Percentiles rank a stretch among this genome's conserved stretches.
Conservation (phyloP, 139 green algal genomes). For the Axilococcus clingmanii region DNA sequence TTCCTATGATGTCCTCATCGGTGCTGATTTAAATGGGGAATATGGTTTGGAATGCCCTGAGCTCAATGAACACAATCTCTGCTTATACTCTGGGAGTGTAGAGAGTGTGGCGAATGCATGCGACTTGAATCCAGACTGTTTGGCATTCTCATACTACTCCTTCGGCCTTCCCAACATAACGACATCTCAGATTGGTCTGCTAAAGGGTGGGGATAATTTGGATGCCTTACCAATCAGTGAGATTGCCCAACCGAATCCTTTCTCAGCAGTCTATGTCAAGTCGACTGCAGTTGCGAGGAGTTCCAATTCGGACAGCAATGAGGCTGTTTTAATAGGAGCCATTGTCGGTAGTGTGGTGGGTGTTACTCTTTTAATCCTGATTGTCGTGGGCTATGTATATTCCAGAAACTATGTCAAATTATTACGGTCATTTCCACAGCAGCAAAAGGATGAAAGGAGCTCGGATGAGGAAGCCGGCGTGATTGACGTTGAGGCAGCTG, state of each 20-base stretch:
- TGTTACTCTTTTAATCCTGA: neutral
- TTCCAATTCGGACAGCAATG: neutral
- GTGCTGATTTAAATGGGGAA: slow-evolving; percentile 13
- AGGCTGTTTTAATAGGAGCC: neutral
- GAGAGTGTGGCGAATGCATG: slow-evolving; percentile 7
- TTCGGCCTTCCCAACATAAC: neutral
- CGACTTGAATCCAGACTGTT: slow-evolving; percentile 6
- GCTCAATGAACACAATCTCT: slow-evolving; percentile 2
- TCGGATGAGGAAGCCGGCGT: neutral
- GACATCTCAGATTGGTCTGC: neutral
- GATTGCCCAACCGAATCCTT: slow-evolving; percentile 15
- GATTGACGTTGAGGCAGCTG: neutral
- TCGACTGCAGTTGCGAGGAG: neutral
- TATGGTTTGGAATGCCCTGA: slow-evolving; percentile 20
- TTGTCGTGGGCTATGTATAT: neutral
- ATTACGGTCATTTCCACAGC: neutral
- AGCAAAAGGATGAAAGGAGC: neutral
- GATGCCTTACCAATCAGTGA: neutral
- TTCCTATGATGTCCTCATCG: slow-evolving; percentile 10
- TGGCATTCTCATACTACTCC: slow-evolving; percentile 15
- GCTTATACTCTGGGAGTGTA: slow-evolving; percentile 5
- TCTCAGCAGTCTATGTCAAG: slow-evolving; percentile 16
- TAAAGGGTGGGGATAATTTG: slow-evolving; percentile 11
- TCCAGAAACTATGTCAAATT: neutral
- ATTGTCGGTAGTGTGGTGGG: neutral